Percentiles rank a stretch among this genome's conserved stretches.
Conservation (phyloP, 805 yeast species). For the Ogataea ganodermae region DNA sequence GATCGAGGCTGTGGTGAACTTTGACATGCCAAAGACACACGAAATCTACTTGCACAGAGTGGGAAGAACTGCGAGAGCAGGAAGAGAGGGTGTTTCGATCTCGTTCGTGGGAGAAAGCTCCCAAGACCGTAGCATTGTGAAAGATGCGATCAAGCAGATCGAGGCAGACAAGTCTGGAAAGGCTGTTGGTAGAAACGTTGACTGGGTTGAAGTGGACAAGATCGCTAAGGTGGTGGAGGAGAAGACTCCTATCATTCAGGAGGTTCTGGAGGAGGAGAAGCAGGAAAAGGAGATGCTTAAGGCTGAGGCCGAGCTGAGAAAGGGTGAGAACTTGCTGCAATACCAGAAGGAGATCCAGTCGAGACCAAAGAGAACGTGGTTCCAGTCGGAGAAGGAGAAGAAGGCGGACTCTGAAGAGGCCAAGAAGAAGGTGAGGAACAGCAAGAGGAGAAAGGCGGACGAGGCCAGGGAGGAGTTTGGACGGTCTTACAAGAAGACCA, state of each 20-base stretch:
- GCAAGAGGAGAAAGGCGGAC: conserved; percentile 66
- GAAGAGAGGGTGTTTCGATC: conserved; percentile 90
- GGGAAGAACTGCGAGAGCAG: conserved; percentile 99
- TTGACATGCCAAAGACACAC: conserved; percentile 91
- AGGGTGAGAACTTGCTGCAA: conserved; percentile 81
- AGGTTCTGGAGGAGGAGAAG: conserved; percentile 84
- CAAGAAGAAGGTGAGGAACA: conserved; percentile 51
- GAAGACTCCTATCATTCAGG: conserved; percentile 64
- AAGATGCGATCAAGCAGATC: conserved; percentile 77
- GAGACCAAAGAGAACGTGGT: conserved; percentile 97
- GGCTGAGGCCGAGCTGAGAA: conserved; percentile 89
- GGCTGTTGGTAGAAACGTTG: conserved; percentile 87
- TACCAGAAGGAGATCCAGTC: conserved; percentile 81
- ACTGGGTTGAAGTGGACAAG: conserved; percentile 81
- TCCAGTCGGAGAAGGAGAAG: conserved; percentile 64
- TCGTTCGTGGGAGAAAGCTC: conserved; percentile 92
- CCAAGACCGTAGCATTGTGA: conserved; percentile 88
- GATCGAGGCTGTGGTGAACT: conserved; percentile 91
- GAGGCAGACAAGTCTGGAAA: conserved; percentile 49
- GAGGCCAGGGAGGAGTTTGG: conserved; percentile 60
- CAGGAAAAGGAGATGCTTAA: conserved; percentile 79
- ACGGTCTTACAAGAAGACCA: conserved; percentile 79
- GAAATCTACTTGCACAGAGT: conserved; percentile 95
- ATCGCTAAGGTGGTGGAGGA: conserved; percentile 60
- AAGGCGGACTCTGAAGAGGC: conserved; percentile 41